Evolutionary conservation across 2,329 filamentous ascomycete genomes (phyloP).

Genomic region (Monilinia polystroma): DNA sequence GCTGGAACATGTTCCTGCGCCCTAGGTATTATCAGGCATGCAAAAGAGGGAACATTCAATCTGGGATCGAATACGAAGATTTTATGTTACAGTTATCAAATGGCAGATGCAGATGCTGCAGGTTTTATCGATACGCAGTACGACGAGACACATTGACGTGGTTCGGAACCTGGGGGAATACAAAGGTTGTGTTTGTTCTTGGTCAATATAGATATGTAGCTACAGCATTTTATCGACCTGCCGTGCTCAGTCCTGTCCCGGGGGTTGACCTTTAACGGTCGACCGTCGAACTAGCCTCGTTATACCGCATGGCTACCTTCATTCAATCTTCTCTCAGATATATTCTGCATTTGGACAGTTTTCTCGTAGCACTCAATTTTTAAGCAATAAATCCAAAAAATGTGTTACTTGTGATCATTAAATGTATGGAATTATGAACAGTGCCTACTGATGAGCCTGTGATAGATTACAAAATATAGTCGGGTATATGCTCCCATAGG

Average conservation of each 20-base stretch:
- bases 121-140: conserved; percentile 12
- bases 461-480: conserved; percentile 19
- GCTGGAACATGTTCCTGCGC: not conserved
- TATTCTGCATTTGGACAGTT: not conserved
- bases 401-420: conserved; percentile 13
- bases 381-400: not conserved
- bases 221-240: not conserved
- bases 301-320: conserved; percentile 17
- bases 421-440: conserved; percentile 18
- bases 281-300: conserved; percentile 8
- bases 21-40: not conserved
- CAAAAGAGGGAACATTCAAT: not conserved
- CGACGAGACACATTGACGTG: conserved; percentile 20
- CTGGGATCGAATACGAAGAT: not conserved
- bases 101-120: conserved; percentile 18
- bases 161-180: conserved; percentile 6
- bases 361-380: not conserved
- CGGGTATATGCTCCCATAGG: not conserved
- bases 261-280: not conserved
- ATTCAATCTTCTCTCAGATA: not conserved
- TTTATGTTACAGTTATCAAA: not conserved
- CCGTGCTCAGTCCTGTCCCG: not conserved
- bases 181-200: not conserved
- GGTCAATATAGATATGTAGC: not conserved
- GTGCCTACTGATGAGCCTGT: conserved; percentile 10